These are phyloP conservation scores for Fusarium transvaalense DNA, from an alignment of 2,329 filamentous ascomycete species.

Conservation along the genomic window DNA sequence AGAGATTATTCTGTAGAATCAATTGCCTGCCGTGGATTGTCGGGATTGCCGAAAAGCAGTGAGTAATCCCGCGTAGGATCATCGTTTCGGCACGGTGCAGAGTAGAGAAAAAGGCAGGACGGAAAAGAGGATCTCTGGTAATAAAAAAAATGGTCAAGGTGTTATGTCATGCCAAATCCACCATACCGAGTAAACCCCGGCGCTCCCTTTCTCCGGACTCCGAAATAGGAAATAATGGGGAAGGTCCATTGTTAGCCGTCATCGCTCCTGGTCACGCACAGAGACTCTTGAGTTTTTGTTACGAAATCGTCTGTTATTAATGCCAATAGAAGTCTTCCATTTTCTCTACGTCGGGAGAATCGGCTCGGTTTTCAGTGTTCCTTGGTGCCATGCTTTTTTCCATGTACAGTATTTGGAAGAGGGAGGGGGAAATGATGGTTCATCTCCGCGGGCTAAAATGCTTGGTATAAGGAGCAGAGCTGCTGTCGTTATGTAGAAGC, in stretches of 20 bases:
- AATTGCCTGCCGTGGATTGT: background rate
- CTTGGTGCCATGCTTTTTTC: background rate
- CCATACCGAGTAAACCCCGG: slow-evolving; percentile 30
- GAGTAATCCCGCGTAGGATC: background rate
- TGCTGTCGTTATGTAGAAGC: background rate
- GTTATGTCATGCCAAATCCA: slow-evolving; percentile 30
- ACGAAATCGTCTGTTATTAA: slow-evolving; percentile 44
- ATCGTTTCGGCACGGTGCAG: background rate
- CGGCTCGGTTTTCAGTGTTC: background rate
- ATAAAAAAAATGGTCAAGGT: background rate
- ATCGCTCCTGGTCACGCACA: slow-evolving; percentile 8
- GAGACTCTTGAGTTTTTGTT: slow-evolving; percentile 41
- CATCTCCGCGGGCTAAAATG: slow-evolving; percentile 47
- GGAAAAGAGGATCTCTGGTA: background rate
- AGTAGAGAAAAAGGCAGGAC: background rate
- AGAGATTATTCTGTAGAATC: slow-evolving; percentile 1
- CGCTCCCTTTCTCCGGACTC: slow-evolving; percentile 19
- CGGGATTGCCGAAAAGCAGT: background rate
- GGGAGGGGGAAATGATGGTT: background rate
- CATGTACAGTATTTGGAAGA: background rate
- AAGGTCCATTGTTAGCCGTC: slow-evolving; percentile 34
- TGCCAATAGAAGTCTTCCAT: slow-evolving; percentile 39
- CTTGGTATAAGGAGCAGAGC: slow-evolving; percentile 19
- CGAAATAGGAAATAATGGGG: slow-evolving; percentile 6
- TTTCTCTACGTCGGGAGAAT: background rate